Evolutionary conservation across 495 filamentous ascomycete species (phyloP).

Genomic region (Penicillium arizonense): DNA sequence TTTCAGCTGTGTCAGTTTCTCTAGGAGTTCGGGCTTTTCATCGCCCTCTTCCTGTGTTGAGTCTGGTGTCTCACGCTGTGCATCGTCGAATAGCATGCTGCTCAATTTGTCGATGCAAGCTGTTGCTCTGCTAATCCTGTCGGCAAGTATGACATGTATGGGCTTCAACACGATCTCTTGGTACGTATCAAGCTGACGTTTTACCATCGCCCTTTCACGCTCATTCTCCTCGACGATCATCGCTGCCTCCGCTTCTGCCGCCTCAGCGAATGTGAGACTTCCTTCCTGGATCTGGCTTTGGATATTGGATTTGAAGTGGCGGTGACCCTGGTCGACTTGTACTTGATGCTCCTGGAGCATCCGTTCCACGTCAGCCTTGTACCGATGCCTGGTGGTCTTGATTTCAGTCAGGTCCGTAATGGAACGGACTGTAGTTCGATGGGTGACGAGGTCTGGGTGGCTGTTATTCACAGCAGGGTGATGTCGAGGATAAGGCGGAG

Average conservation of each 20-base stretch:
- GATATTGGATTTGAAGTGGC: conserved; percentile 60
- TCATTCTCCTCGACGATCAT: conserved; percentile 61
- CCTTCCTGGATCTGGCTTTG: conserved; percentile 72
- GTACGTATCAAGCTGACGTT: conserved; percentile 74
- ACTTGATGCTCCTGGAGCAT: conserved; percentile 38
- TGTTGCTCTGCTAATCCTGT: conserved; percentile 60
- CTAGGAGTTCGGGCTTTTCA: conserved; percentile 88
- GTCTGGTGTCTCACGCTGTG: conserved; percentile 69
- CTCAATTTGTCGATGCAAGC: conserved; percentile 69
- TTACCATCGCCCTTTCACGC: conserved; percentile 58
- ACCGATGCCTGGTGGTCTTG: conserved; percentile 64
- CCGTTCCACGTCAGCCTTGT: conserved; percentile 35
- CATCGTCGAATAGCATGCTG: conserved; percentile 69
- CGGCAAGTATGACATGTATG: conserved; percentile 67
- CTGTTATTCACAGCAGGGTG: conserved; percentile 95
- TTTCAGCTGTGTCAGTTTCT: conserved; percentile 91
- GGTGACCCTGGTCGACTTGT: conserved; percentile 45
- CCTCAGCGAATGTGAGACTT: conserved; percentile 74
- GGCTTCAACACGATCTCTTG: conserved; percentile 74
- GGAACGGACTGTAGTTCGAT: conserved; percentile 70
- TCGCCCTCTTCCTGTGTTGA: conserved; percentile 91
- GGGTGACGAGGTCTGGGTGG: conserved; percentile 81
- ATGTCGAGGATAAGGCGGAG: conserved; percentile 89
- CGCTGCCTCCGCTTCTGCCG: conserved; percentile 71
- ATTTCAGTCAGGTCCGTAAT: conserved; percentile 75